These are phyloP conservation scores for Heritiera littoralis DNA, from an alignment of 345 rosid genomes.

Conservation along the genomic window DNA sequence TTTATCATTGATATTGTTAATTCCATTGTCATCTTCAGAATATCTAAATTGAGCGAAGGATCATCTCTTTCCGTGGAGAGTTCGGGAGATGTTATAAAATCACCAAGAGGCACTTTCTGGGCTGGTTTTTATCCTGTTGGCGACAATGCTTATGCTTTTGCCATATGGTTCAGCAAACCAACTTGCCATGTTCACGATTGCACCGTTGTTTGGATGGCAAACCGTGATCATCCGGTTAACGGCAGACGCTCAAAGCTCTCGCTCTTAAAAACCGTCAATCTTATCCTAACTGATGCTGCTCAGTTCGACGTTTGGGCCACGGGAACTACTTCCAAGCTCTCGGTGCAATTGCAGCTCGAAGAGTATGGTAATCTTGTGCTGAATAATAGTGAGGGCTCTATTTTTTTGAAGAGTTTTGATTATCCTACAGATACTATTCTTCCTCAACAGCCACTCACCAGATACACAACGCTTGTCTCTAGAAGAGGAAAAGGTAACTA, in stretches of 20 bases:
- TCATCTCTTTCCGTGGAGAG: neutral
- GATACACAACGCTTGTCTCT: conserved; percentile 29
- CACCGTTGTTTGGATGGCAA: conserved; percentile 41
- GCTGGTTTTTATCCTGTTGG: conserved; percentile 23
- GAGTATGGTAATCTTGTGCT: conserved; percentile 38
- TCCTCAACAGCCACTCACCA: conserved; percentile 34
- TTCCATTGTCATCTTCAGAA: conserved; percentile 1
- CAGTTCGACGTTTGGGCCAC: neutral
- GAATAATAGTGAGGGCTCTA: neutral
- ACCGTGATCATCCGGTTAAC: conserved; percentile 32
- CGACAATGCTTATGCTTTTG: conserved; percentile 22
- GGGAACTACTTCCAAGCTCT: neutral
- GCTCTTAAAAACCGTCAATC: conserved; percentile 18
- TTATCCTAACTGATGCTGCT: conserved; percentile 32
- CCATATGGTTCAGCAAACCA: conserved; percentile 28
- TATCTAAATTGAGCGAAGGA: neutral
- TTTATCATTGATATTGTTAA: neutral
- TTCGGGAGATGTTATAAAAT: neutral
- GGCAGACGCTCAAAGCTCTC: conserved; percentile 32
- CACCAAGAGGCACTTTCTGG: conserved; percentile 4
- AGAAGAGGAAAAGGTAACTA: conserved; percentile 24
- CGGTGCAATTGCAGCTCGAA: neutral
- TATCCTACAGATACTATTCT: conserved; percentile 45
- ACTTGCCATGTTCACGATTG: neutral
- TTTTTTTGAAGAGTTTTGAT: conserved; percentile 38